These are phyloP conservation scores for Xylaria scruposa DNA, from an alignment of 495 filamentous ascomycete species.

Conservation along the genomic window DNA sequence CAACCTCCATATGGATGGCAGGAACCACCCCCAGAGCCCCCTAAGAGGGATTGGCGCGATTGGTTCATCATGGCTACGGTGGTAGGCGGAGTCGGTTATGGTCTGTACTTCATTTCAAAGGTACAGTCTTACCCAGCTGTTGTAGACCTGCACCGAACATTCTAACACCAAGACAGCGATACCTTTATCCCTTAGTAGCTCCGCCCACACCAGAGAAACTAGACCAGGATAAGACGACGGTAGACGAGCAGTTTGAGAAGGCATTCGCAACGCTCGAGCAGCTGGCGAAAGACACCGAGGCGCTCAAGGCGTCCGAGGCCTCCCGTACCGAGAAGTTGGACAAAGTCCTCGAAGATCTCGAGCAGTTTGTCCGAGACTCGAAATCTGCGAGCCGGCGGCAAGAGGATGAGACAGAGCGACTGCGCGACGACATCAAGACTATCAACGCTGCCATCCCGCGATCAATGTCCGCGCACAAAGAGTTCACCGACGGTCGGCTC, in stretches of 20 bases:
- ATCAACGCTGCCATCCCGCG: slow-evolving; percentile 86
- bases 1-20: slow-evolving; percentile 68
- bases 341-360: slow-evolving; percentile 79
- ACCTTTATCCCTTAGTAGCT: slow-evolving; percentile 86
- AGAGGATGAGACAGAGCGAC: slow-evolving; percentile 82
- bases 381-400: slow-evolving; percentile 78
- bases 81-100: slow-evolving; percentile 83
- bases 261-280: slow-evolving; percentile 93
- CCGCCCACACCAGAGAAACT: slow-evolving; percentile 93
- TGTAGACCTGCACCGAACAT: not conserved
- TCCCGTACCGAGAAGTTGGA: slow-evolving; percentile 86
- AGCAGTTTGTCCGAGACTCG: slow-evolving; percentile 78
- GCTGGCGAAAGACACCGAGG: slow-evolving; percentile 84
- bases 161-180: slow-evolving; percentile 66
- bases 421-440: slow-evolving; percentile 84
- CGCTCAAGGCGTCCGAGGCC: slow-evolving; percentile 83
- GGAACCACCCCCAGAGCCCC: slow-evolving; percentile 69
- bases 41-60: slow-evolving; percentile 93
- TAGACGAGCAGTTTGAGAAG: slow-evolving; percentile 89
- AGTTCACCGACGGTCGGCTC: slow-evolving; percentile 77
- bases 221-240: slow-evolving; percentile 87
- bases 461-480: slow-evolving; percentile 85
- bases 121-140: slow-evolving; percentile 44
- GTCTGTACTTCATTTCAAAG: slow-evolving; percentile 86
- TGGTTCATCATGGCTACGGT: slow-evolving; percentile 98